A percentile compares a stretch with the other conserved stretches of the same genome.
Evolutionary conservation across 352 stramenopile species (phyloP).

Genomic region (Phytophthora fragariae): DNA sequence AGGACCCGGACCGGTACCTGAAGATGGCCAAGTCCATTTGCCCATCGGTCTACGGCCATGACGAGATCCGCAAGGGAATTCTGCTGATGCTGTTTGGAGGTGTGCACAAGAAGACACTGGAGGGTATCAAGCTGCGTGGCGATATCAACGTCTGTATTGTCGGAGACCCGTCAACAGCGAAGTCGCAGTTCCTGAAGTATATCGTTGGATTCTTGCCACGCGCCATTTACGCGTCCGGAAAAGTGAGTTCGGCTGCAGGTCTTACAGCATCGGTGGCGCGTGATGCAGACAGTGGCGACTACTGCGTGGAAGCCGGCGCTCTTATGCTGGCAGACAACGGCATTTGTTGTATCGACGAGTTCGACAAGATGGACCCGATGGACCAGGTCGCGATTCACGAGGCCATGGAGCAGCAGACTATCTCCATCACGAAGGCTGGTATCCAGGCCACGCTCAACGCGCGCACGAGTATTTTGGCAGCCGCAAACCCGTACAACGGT

Average conservation of each 20-base stretch:
- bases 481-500: slow-evolving; percentile 98
- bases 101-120: slow-evolving; percentile 97
- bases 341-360: slow-evolving; percentile 99
- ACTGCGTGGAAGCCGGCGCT: slow-evolving; percentile 93
- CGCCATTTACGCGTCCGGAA: slow-evolving; percentile 99
- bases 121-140: slow-evolving; percentile 98
- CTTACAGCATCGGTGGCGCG: slow-evolving; percentile 97
- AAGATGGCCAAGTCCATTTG: slow-evolving; percentile 97
- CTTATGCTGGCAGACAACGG: slow-evolving; percentile 99
- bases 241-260: slow-evolving; percentile 97
- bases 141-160: slow-evolving; percentile 99
- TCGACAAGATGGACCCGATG: slow-evolving; percentile 98
- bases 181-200: slow-evolving; percentile 99
- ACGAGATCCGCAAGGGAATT: slow-evolving; percentile 94
- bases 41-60: slow-evolving; percentile 97
- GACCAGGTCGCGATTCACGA: slow-evolving; percentile 99
- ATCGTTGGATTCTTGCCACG: slow-evolving; percentile 93
- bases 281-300: slow-evolving; percentile 94
- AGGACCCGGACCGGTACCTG: slow-evolving; percentile 89
- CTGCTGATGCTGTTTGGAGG: slow-evolving; percentile 98
- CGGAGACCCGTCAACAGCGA: slow-evolving; percentile 97
- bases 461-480: slow-evolving; percentile 99
- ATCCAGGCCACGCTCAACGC: slow-evolving; percentile 99
- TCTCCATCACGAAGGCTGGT: slow-evolving; percentile 98
- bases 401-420: slow-evolving; percentile 99